phyloP scores from a whole-genome alignment of 1,139 yeast genomes.

The Komagataea norvegica region DNA sequence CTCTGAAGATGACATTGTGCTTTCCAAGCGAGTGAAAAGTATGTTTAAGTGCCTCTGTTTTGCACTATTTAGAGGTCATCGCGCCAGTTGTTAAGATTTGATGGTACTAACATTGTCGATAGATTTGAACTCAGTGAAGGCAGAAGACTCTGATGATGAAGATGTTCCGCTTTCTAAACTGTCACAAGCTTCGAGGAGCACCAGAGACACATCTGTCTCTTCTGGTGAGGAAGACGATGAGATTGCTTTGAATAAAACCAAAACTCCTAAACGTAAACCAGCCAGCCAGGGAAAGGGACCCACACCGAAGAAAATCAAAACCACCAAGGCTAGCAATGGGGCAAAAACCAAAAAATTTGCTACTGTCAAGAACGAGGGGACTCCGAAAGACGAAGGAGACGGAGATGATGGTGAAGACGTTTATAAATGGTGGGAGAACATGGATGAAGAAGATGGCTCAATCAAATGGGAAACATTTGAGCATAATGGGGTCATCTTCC shows the following conservation, averaged over 20 bases:
- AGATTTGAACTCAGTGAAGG: not conserved
- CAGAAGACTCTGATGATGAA: slow-evolving; percentile 20
- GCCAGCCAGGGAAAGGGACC: slow-evolving; percentile 8
- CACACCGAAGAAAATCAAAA: slow-evolving; percentile 8
- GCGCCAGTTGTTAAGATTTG: not conserved
- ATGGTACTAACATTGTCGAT: not conserved
- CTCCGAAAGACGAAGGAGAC: slow-evolving; percentile 25
- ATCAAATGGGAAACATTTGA: slow-evolving; percentile 82
- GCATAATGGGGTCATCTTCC: slow-evolving; percentile 89
- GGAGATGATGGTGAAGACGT: slow-evolving; percentile 58
- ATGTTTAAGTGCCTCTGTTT: slow-evolving; percentile 6
- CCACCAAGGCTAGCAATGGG: slow-evolving; percentile 8
- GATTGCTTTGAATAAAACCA: slow-evolving; percentile 8
- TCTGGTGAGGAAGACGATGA: slow-evolving; percentile 21
- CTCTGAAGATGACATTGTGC: slow-evolving; percentile 27
- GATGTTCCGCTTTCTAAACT: slow-evolving; percentile 21
- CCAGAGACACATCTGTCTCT: slow-evolving; percentile 19
- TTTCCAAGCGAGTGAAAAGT: slow-evolving; percentile 20
- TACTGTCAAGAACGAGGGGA: slow-evolving; percentile 28
- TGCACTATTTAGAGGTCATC: not conserved
- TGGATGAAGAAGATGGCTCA: slow-evolving; percentile 60
- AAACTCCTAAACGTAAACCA: slow-evolving; percentile 8
- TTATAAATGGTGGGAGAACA: slow-evolving; percentile 86
- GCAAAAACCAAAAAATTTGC: too few relatives aligned
- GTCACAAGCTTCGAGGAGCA: slow-evolving; percentile 9